Conservation (phyloP, 2,329 filamentous ascomycete species). For the Monosporascus sp. region DNA sequence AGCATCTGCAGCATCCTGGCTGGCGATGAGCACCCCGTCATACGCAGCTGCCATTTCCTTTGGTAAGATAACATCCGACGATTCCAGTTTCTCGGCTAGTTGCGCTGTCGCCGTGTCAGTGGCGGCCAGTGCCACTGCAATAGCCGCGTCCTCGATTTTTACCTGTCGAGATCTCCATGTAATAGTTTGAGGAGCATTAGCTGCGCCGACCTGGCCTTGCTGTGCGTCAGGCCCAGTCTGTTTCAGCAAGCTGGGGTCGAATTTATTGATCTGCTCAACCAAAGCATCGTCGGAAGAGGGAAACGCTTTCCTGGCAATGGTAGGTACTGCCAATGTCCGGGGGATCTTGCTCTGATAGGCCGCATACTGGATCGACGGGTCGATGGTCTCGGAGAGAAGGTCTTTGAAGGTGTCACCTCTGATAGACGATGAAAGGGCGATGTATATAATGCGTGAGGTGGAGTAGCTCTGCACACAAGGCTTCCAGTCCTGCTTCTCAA, state of each 20-base stretch:
- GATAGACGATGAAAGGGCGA: conserved; percentile 58
- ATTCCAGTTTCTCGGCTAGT: conserved; percentile 44
- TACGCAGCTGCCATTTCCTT: conserved; percentile 80
- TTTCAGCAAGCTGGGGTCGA: conserved; percentile 65
- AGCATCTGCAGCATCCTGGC: conserved; percentile 90
- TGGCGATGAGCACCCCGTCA: conserved; percentile 82
- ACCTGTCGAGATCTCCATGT: conserved; percentile 84
- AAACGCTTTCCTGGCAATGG: conserved; percentile 76
- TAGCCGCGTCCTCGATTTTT: conserved; percentile 86
- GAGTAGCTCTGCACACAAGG: conserved; percentile 71
- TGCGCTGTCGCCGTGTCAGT: conserved; percentile 52
- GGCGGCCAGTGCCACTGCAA: conserved; percentile 75
- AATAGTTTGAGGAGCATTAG: conserved; percentile 66
- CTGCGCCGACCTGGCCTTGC: conserved; percentile 43
- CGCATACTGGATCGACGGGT: conserved; percentile 90
- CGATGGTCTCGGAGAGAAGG: conserved; percentile 76
- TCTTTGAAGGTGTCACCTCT: conserved; percentile 82
- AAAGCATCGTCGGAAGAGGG: conserved; percentile 59
- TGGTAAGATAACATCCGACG: conserved; percentile 39
- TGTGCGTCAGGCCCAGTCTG: conserved; percentile 47
- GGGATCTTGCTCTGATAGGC: conserved; percentile 89
- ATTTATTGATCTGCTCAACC: conserved; percentile 60
- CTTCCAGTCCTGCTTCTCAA: conserved; percentile 88
- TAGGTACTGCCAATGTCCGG: conserved; percentile 74
- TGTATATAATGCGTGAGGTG: conserved; percentile 76